Percentiles rank a stretch among this genome's conserved stretches.
Evolutionary conservation across 208 protist genomes (phyloP).

Genomic region (Trypanosoma melophagium): DNA sequence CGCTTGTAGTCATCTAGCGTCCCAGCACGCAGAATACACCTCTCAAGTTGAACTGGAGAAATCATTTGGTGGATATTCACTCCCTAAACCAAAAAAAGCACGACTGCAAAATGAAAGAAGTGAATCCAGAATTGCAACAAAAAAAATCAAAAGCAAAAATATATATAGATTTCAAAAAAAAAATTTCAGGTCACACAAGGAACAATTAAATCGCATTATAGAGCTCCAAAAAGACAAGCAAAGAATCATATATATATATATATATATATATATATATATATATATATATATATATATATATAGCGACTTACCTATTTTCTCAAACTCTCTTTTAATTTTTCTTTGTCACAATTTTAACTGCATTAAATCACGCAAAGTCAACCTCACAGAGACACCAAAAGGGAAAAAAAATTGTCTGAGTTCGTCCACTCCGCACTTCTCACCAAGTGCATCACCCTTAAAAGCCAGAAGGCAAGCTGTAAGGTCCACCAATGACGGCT

Average conservation of each 20-base stretch:
- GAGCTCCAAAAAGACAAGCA: background rate
- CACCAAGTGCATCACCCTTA: slow-evolving; percentile 11
- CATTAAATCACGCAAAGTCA: slow-evolving; percentile 8
- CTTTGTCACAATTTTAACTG: background rate
- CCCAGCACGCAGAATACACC: slow-evolving; percentile 55
- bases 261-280: too few species aligned
- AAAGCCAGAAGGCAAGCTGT: slow-evolving; percentile 27
- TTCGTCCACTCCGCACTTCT: slow-evolving; percentile 2
- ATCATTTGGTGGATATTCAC: slow-evolving; percentile 2
- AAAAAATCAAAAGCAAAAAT: slow-evolving; percentile 7
- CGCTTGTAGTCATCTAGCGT: slow-evolving; percentile 46
- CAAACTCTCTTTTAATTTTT: background rate
- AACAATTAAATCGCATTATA: background rate
- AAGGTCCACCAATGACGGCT: slow-evolving; percentile 16
- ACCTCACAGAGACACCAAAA: background rate
- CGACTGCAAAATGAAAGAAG: background rate
- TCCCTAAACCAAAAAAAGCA: background rate
- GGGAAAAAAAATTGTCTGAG: slow-evolving; percentile 13
- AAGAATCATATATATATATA: background rate
- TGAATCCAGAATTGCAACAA: too few species aligned
- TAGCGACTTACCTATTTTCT: background rate
- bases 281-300: too few species aligned
- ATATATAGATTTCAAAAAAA: slow-evolving; percentile 1
- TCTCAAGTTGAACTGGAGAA: slow-evolving; percentile 35
- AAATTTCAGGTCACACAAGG: background rate